Evolutionary conservation across 1,284 basidiomycete species (phyloP).

Genomic region (Kwoniella shivajii): DNA sequence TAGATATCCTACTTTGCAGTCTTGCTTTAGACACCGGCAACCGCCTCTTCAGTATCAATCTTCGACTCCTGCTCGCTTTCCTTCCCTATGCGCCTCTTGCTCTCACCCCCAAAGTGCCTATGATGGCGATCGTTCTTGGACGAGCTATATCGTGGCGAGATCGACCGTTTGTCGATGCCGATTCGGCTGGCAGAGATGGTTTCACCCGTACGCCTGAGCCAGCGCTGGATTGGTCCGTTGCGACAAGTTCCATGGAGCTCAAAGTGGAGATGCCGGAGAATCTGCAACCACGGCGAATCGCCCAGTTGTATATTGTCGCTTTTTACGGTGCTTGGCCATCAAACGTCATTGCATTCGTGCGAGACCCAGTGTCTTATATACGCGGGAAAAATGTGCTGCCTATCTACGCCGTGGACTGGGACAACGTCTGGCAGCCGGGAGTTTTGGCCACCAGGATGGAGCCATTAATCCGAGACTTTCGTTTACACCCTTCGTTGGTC

Average conservation of each 20-base stretch:
- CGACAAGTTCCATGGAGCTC: slow-evolving; percentile 16
- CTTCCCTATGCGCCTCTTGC: slow-evolving; percentile 40
- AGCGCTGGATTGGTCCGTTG: slow-evolving; percentile 30
- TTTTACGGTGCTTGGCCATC: slow-evolving; percentile 51
- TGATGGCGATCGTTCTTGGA: slow-evolving; percentile 44
- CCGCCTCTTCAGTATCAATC: slow-evolving; percentile 39
- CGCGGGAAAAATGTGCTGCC: slow-evolving; percentile 32
- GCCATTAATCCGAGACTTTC: slow-evolving; percentile 44
- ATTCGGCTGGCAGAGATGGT: slow-evolving; percentile 17
- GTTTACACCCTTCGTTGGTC: slow-evolving; percentile 45
- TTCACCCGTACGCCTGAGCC: slow-evolving; percentile 36
- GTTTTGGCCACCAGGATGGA: slow-evolving; percentile 34
- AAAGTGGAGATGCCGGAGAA: slow-evolving; percentile 16
- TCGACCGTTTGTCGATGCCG: slow-evolving; percentile 41
- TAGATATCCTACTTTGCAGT: slow-evolving; percentile 28
- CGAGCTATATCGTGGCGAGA: slow-evolving; percentile 48
- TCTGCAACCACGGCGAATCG: slow-evolving; percentile 30
- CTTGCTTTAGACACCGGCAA: slow-evolving; percentile 45
- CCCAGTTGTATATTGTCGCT: slow-evolving; percentile 36
- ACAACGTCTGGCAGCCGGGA: slow-evolving; percentile 38
- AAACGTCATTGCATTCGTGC: slow-evolving; percentile 48
- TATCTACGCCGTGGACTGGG: slow-evolving; percentile 44
- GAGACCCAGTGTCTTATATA: slow-evolving; percentile 44
- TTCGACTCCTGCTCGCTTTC: slow-evolving; percentile 35
- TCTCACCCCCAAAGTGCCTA: slow-evolving; percentile 38